Percentiles rank a stretch among this genome's conserved stretches.
Conservation (phyloP, 345 rosid genomes). For the Microcos paniculata region DNA sequence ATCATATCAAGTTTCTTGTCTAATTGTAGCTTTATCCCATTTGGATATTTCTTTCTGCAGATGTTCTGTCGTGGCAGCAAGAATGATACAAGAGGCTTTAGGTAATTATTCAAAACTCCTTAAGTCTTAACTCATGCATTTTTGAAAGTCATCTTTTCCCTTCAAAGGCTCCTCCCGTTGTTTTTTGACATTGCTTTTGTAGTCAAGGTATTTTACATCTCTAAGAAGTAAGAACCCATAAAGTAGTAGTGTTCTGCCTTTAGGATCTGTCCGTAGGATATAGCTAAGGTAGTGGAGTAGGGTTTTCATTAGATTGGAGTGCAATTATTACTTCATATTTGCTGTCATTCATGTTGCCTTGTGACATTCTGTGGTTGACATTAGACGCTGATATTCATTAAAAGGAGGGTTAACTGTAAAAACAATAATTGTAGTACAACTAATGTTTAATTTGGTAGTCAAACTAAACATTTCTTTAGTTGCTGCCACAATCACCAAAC, state of each 20-base stretch:
- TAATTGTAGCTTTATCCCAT: conserved; percentile 18
- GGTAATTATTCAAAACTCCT: conserved; percentile 40
- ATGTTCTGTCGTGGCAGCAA: conserved; percentile 96
- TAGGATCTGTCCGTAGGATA: background rate
- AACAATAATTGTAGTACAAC: background rate
- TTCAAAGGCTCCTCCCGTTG: background rate
- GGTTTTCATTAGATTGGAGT: background rate
- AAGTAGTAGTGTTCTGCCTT: background rate
- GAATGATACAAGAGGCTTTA: conserved; percentile 93
- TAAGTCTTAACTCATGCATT: conserved; percentile 1
- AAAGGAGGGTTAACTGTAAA: background rate
- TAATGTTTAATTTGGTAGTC: background rate
- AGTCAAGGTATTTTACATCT: background rate
- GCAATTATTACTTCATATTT: background rate
- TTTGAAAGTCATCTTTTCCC: background rate
- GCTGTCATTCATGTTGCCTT: background rate
- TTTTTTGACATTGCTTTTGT: conserved; percentile 8
- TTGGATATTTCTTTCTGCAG: conserved; percentile 41
- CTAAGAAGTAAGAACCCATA: background rate
- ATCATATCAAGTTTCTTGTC: background rate
- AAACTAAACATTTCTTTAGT: background rate
- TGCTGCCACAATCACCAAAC: background rate
- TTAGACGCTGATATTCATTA: background rate
- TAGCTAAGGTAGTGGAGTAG: background rate
- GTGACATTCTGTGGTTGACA: background rate